Conservation (phyloP, 2,329 filamentous ascomycete genomes). For the Aspergillus amoenus region DNA sequence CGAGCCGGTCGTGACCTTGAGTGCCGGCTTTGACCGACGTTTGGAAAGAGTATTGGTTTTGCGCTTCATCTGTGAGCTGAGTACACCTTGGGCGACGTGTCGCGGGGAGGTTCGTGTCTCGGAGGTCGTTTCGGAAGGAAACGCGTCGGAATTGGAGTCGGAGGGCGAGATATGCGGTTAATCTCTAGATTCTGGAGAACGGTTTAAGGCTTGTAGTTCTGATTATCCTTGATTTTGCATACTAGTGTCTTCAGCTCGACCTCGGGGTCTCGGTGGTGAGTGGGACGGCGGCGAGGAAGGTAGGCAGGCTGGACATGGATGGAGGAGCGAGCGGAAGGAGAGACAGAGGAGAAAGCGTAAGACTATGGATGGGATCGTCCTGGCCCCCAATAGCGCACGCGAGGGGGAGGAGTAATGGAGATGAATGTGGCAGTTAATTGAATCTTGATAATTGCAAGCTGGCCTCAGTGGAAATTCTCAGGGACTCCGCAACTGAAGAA, state of each 20-base stretch:
- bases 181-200: constrained; percentile 1
- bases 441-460: constrained; percentile 23
- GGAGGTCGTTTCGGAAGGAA: constrained; percentile 1
- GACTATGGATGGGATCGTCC: background rate
- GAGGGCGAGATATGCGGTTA: constrained; percentile 4
- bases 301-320: constrained; percentile 16
- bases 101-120: constrained; percentile 9
- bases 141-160: constrained; percentile 15
- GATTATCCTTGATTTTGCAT: constrained; percentile 16
- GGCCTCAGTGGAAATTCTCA: constrained; percentile 22
- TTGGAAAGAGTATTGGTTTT: constrained; percentile 35
- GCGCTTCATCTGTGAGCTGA: constrained; percentile 35
- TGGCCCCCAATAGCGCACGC: constrained; percentile 10
- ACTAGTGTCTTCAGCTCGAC: constrained; percentile 23
- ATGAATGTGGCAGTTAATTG: background rate
- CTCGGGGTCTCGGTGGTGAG: constrained; percentile 7
- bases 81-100: constrained; percentile 14
- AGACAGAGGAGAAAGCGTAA: constrained; percentile 1
- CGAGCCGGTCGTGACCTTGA: constrained; percentile 38
- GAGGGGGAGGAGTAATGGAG: constrained; percentile 7
- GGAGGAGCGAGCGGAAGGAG: constrained; percentile 11
- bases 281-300: constrained; percentile 4
- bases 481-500: background rate
- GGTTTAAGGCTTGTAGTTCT: background rate
- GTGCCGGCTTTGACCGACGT: constrained; percentile 39